phyloP scores from a whole-genome alignment of 441 rosid genomes.

The Omphalea diandra region DNA sequence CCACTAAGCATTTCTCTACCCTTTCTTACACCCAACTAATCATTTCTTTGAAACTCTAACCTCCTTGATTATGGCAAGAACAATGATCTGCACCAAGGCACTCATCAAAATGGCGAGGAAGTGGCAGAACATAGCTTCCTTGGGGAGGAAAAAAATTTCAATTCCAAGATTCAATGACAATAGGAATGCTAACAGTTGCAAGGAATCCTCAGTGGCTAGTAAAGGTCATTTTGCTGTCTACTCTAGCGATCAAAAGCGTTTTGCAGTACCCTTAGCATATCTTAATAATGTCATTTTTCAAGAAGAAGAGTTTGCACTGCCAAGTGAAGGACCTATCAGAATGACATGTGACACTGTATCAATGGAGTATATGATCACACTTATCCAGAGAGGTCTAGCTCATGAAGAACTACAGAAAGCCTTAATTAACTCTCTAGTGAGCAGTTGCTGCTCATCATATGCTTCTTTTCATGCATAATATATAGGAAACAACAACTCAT shows the following conservation, averaged over 20 bases:
- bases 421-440: background rate
- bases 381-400: background rate
- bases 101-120: conserved; percentile 12
- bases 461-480: background rate
- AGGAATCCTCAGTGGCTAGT: background rate
- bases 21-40: too few relatives aligned
- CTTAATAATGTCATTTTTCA: conserved; percentile 1
- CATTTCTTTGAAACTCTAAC: background rate
- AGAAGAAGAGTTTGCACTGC: conserved; percentile 18
- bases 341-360: conserved; percentile 6
- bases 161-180: background rate
- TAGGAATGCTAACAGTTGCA: background rate
- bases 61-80: background rate
- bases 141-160: background rate
- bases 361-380: conserved; percentile 9
- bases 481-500: background rate
- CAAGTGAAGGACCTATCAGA: conserved; percentile 10
- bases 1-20: too few relatives aligned
- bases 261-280: conserved; percentile 3
- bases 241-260: conserved; percentile 12
- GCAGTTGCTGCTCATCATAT: background rate
- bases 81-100: conserved; percentile 4
- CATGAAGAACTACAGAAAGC: conserved; percentile 12
- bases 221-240: conserved; percentile 18
- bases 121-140: conserved; percentile 12